Conservation (phyloP, 352 stramenopile genomes). For the Achlya hypogyna region DNA sequence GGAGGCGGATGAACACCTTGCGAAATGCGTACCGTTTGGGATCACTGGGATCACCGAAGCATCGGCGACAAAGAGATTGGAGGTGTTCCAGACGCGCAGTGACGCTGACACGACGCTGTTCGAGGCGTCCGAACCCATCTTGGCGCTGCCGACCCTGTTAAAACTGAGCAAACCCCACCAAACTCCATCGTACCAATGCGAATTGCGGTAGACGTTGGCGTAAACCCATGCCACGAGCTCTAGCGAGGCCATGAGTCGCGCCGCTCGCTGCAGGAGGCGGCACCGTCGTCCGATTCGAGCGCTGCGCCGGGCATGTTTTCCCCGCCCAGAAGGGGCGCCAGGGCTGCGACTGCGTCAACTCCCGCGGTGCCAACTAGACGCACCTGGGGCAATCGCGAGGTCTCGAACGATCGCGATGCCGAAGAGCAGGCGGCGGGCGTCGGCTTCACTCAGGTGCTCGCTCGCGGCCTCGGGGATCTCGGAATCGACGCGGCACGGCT, state of each 20-base stretch:
- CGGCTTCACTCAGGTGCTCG: conserved; percentile 39
- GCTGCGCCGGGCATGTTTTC: conserved; percentile 35
- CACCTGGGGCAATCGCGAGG: conserved; percentile 39
- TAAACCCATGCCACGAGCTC: conserved; percentile 59
- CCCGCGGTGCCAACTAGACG: not conserved
- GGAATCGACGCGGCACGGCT: conserved; percentile 36
- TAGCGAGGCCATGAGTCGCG: conserved; percentile 23
- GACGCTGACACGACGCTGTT: conserved; percentile 48
- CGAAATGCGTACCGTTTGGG: conserved; percentile 35
- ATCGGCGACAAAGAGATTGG: conserved; percentile 51
- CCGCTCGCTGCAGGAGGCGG: conserved; percentile 20
- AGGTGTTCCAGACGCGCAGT: conserved; percentile 49
- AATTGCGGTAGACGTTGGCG: conserved; percentile 63
- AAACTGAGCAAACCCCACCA: not conserved
- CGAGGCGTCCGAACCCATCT: conserved; percentile 42
- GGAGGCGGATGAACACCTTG: too few relatives aligned
- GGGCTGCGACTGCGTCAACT: not conserved
- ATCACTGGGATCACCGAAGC: conserved; percentile 60
- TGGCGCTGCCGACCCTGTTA: conserved; percentile 53
- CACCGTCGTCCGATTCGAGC: conserved; percentile 30
- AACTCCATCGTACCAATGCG: conserved; percentile 42
- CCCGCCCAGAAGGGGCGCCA: conserved; percentile 24
- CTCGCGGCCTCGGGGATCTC: conserved; percentile 37
- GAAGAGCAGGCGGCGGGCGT: conserved; percentile 59
- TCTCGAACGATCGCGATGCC: conserved; percentile 49